Evolutionary conservation across 164 flowering plant genomes (phyloP), one percentile per base, ranked within the genome.

Genomic region (Sextonia rubra): DNA sequence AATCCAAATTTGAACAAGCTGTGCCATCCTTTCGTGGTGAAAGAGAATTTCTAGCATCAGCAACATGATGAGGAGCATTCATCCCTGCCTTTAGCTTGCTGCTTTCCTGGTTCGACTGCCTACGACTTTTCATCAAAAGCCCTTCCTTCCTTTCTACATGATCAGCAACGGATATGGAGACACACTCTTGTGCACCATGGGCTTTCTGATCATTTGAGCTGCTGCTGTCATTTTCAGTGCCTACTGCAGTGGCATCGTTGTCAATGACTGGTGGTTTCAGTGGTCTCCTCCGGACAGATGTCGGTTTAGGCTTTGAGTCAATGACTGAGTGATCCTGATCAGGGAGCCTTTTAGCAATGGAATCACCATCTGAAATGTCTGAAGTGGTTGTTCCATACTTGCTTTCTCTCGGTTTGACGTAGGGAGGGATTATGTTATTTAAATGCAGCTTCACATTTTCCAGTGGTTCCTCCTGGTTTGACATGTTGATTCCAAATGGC

Each of bases 71-170:
- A 55, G 71, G 84, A 62, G 83, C 77, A 69, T 60, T 84, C 3
- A 79, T 44, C 55, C 84, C 84, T 30, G 71, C 76, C 74, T 77
- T 83, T 72, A 69, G 48, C 74, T 68, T 81, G 63, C 32, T 80
- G 12, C 74, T 74, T n/a, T 86, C 94, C 30, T 60, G 69, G 22
- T 84, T 71, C 96, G 87, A 82, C 90, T 91, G 66, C 90, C 91
- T 84, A 73, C 94, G 87, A 82, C 89, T 91, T 64, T 90, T 90
- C 23, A 91, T 65, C 80, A 90, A 77, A 12, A 93, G 84, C 68
- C 80, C 82, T 71, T 93, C 97, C 66, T 91, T 83, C 82, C 66
- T 86, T 74, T 93, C 98, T 18, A 15, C n/a, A 18, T 52, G 58
- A 52, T 52, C 58, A 17, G n/a, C 58, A 52, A 15, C 3, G 17